Conservation (phyloP, 108 stramenopile species). For the Pseudonitzschia multistriata region DNA sequence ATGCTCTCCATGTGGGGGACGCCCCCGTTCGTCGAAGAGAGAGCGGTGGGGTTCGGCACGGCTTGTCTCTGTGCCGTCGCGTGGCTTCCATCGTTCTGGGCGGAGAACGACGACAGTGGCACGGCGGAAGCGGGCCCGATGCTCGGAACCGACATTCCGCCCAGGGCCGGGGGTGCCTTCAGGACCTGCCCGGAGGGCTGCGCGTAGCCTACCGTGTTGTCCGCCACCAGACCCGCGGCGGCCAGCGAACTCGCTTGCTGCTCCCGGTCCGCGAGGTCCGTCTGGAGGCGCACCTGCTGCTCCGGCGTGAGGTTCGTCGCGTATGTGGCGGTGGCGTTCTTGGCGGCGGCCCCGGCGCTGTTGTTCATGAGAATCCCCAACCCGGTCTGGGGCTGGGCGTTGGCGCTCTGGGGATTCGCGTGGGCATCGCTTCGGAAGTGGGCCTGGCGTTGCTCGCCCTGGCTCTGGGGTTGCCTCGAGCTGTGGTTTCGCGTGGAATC, state of each 20-base stretch:
- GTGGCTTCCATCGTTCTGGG: not conserved
- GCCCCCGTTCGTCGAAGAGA: not conserved
- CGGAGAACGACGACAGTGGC: conserved; percentile 8
- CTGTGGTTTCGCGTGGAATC: conserved; percentile 7
- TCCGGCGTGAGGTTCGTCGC: conserved; percentile 36
- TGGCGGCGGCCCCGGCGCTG: not conserved
- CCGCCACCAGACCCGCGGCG: conserved; percentile 80
- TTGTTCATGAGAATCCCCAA: conserved; percentile 69
- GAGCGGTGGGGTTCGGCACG: not conserved
- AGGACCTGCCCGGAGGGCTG: conserved; percentile 39
- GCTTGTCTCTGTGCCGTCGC: not conserved
- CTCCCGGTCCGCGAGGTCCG: conserved; percentile 75
- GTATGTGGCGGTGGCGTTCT: not conserved
- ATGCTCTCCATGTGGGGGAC: conserved; percentile 17
- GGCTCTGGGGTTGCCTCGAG: conserved; percentile 9
- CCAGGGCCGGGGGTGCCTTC: conserved; percentile 48
- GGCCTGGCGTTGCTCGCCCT: conserved; percentile 32
- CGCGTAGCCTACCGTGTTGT: conserved; percentile 27
- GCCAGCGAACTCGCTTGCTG: conserved; percentile 84
- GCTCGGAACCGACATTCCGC: conserved; percentile 20
- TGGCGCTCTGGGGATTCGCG: conserved; percentile 17
- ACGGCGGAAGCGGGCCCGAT: not conserved
- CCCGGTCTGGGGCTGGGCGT: conserved; percentile 58
- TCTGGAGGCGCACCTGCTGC: conserved; percentile 45
- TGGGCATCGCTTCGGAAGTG: conserved; percentile 44